Base-by-base conservation (phyloP, 441 rosid genomes). In the Adansonia gregorii region DNA sequence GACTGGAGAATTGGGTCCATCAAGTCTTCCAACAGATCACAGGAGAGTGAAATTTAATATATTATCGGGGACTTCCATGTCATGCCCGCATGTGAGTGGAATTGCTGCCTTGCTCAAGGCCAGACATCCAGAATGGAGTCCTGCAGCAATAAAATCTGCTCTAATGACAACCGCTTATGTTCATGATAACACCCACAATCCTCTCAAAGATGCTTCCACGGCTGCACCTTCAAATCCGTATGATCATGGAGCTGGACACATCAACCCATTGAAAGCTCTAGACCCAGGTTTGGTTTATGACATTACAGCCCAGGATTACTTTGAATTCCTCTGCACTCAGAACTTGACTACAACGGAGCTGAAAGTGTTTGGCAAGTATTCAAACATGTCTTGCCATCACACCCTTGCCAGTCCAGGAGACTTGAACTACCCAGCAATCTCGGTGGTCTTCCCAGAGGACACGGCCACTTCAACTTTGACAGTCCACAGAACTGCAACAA, bases 21-120 rank as follows among this genome's bases (percentile, higher is more conserved):
- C 99, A 70, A 89, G 92, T 80, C 87, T 95, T 51, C 81, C 92
- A 14, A 86, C 91, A 0, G 98, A 95, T 81, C 78, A 1, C 35
- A 85, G 98, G 51, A 85, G 91, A 49, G 93, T 89, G 19, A 87
- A 87, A 74, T 95, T 95, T 87, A 95, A 93, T 51, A 89, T 94
- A 46, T 79, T 95, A 19, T 95, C 99, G 0, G 99, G 97, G 56
- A 95, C 99, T 78, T 95, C 98, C 19, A 95, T 95, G 99, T 91
- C 99, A 1, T 93, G 98, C 78, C 98, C 98, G 9, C 98, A 95
- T 77, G 98, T 95, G 56, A 92, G 97, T 46, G 98, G 98, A 24
- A 81, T 93, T 1, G 98, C 96, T 3, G 98, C 98, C 6, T 80
- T 95, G 84, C 85, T 95, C 74, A 95, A 87, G 79, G 92, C 96